These are phyloP conservation scores for Myxozyma udenii DNA, from an alignment of 805 yeast species.

Conservation along the genomic window DNA sequence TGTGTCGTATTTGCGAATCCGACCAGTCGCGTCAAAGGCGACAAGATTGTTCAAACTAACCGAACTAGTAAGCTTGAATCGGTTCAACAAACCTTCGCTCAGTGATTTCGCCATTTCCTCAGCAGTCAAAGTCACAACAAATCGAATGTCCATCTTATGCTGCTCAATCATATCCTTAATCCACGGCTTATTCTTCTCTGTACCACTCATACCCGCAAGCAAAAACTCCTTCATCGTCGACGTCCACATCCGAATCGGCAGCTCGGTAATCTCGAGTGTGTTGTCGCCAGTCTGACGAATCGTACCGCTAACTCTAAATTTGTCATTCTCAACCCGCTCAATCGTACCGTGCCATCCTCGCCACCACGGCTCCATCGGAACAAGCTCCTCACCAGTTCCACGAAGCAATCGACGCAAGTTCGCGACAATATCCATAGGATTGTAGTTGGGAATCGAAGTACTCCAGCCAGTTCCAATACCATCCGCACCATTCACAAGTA, in stretches of 20 bases:
- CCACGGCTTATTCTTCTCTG: slow-evolving; percentile 75
- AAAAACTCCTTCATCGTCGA: slow-evolving; percentile 82
- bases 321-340: slow-evolving; percentile 61
- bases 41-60: slow-evolving; percentile 85
- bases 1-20: slow-evolving; percentile 75
- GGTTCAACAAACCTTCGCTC: slow-evolving; percentile 72
- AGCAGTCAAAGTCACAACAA: slow-evolving; percentile 66
- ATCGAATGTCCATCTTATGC: slow-evolving; percentile 71
- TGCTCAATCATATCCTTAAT: slow-evolving; percentile 94
- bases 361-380: slow-evolving; percentile 86
- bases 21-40: slow-evolving; percentile 86
- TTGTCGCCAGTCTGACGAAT: slow-evolving; percentile 77
- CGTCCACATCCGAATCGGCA: slow-evolving; percentile 93
- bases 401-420: slow-evolving; percentile 70
- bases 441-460: slow-evolving; percentile 83
- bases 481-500: slow-evolving; percentile 93
- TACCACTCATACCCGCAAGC: slow-evolving; percentile 67
- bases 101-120: slow-evolving; percentile 82
- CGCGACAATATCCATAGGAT: slow-evolving; percentile 75
- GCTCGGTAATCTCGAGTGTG: slow-evolving; percentile 83
- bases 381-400: slow-evolving; percentile 56
- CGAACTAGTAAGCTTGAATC: slow-evolving; percentile 71
- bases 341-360: slow-evolving; percentile 91
- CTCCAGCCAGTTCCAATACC: slow-evolving; percentile 99
- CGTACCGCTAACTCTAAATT: slow-evolving; percentile 71